Evolutionary conservation across 2,329 filamentous ascomycete species (phyloP).

Genomic region (Botrytis tulipae): DNA sequence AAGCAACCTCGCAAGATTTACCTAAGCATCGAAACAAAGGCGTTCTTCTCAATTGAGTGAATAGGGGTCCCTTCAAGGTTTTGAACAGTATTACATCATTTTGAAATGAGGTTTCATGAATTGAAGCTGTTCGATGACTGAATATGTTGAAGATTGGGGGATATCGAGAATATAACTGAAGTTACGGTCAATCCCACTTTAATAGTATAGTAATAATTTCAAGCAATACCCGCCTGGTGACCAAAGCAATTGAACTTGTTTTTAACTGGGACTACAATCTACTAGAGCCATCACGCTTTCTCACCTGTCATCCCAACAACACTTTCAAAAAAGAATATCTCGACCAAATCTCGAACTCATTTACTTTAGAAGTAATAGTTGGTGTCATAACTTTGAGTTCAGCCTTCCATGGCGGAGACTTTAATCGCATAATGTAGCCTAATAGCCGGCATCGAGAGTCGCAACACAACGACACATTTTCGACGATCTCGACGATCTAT

Average conservation of each 20-base stretch:
- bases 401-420: neutral
- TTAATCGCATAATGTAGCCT: neutral
- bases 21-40: neutral
- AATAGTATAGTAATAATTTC: neutral
- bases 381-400: neutral
- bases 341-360: neutral
- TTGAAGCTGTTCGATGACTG: neutral
- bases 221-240: neutral
- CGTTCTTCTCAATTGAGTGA: neutral
- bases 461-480: too few species aligned
- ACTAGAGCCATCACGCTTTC: neutral
- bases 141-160: neutral
- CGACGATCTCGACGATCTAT: neutral
- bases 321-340: neutral
- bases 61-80: neutral
- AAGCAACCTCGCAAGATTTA: neutral
- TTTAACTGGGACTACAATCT: neutral
- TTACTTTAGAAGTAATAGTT: neutral
- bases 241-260: neutral
- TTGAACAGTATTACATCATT: too few species aligned
- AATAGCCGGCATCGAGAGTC: neutral
- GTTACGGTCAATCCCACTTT: neutral
- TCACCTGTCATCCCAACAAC: neutral
- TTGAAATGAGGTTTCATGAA: neutral
- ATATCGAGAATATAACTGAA: neutral